phyloP scores from a whole-genome alignment of 129 eudicot genomes.

The Artemisia tridentata region DNA sequence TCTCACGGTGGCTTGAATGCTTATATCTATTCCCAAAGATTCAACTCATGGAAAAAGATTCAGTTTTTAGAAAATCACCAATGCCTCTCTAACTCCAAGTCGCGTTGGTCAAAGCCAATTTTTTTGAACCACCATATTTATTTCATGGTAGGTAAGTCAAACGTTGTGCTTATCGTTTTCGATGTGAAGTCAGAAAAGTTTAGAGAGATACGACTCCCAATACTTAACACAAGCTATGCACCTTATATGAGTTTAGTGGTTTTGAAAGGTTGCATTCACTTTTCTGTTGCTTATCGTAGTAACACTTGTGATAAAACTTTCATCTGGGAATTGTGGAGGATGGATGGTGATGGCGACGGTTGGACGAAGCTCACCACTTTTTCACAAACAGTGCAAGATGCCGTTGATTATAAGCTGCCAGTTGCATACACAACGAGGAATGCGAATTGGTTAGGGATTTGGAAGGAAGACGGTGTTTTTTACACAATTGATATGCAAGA shows the following conservation, averaged over 20 bases:
- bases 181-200: slow-evolving; percentile 2
- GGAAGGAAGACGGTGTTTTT: not conserved
- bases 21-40: slow-evolving; percentile 5
- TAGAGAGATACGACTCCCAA: not conserved
- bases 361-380: not conserved
- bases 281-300: not conserved
- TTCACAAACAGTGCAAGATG: not conserved
- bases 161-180: not conserved
- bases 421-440: not conserved
- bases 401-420: no score
- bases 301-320: no score
- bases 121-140: not conserved
- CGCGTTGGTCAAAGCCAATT: not conserved
- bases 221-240: not conserved
- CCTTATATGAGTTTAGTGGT: not conserved
- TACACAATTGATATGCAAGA: not conserved
- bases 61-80: not conserved
- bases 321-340: not conserved
- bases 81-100: no score
- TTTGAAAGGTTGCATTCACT: slow-evolving; percentile 1
- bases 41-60: slow-evolving; percentile 5
- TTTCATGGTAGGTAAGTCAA: not conserved
- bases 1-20: not conserved
- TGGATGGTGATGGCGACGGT: slow-evolving; percentile 2
- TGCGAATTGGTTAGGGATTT: slow-evolving; percentile 2